A percentile compares a stretch with the other conserved stretches of the same genome.
phyloP scores from a whole-genome alignment of 441 rosid species.

The Bocquillonia castaneifolia region DNA sequence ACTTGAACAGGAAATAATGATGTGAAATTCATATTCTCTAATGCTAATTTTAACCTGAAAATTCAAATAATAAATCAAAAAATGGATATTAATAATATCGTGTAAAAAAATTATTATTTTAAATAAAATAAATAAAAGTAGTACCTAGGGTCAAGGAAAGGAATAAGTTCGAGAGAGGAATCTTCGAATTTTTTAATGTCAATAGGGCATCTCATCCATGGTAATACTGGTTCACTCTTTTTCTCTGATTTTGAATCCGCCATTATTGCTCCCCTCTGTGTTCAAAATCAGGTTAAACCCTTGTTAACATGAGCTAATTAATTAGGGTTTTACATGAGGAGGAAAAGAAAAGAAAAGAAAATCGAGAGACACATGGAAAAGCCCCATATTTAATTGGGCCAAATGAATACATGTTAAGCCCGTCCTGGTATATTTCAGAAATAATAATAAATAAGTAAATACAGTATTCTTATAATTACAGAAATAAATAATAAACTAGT shows the following conservation, averaged over 20 bases:
- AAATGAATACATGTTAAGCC: no score
- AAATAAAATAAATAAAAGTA: no score
- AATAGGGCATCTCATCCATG: conserved; percentile 92
- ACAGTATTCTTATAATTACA: no score
- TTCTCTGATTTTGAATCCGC: conserved; percentile 25
- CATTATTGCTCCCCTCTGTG: conserved; percentile 15
- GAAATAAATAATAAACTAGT: no score
- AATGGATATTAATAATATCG: no score
- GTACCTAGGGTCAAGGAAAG: conserved; percentile 75
- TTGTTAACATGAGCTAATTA: neutral
- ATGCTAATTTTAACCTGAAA: conserved; percentile 56
- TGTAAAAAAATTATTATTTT: no score
- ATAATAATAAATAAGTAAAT: no score
- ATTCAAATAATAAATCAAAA: neutral
- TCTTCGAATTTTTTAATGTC: conserved; percentile 48
- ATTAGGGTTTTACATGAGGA: neutral
- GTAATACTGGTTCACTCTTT: conserved; percentile 47
- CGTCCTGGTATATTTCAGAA: no score
- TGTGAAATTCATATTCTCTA: conserved; percentile 53
- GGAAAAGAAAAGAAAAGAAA: neutral
- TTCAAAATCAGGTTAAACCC: conserved; percentile 3
- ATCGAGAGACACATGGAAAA: no score
- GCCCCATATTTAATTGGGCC: no score
- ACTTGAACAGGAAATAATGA: conserved; percentile 80
- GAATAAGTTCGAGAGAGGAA: conserved; percentile 55